Percentiles rank a stretch among this genome's conserved stretches.
Evolutionary conservation across 768 basidiomycete species (phyloP).

Genomic region (Auricularia heimuer): DNA sequence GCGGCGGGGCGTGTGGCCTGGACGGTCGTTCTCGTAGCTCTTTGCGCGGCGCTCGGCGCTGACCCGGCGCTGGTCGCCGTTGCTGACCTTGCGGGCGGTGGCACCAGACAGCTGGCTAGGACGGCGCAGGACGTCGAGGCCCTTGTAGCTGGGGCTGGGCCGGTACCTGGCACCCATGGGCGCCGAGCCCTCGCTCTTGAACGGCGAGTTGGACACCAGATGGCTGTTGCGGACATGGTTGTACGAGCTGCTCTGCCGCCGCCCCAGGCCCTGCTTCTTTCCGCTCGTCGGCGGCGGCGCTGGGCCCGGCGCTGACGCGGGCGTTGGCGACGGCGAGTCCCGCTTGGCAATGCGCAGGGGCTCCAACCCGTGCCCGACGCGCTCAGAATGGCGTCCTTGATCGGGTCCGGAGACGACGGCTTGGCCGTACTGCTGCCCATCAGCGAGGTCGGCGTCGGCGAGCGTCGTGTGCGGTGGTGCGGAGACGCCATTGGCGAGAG

Average conservation of each 20-base stretch:
- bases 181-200: slow-evolving; percentile 32
- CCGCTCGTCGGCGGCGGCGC: not conserved
- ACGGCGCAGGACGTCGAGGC: not conserved
- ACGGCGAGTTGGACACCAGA: slow-evolving; percentile 80
- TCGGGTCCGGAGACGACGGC: not conserved
- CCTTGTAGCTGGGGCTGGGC: not conserved
- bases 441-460: not conserved
- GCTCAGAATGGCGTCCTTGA: slow-evolving; percentile 28
- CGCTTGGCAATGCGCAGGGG: slow-evolving; percentile 67
- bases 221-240: slow-evolving; percentile 67
- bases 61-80: slow-evolving; percentile 55
- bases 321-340: slow-evolving; percentile 30
- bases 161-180: not conserved
- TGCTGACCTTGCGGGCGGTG: slow-evolving; percentile 42
- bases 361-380: slow-evolving; percentile 61
- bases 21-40: slow-evolving; percentile 1
- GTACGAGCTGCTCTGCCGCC: slow-evolving; percentile 70
- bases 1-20: not conserved
- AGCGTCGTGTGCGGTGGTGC: not conserved
- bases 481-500: not conserved
- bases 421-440: not conserved
- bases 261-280: slow-evolving; percentile 30
- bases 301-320: not conserved
- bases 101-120: not conserved
- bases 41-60: not conserved